phyloP scores from a whole-genome alignment of 768 basidiomycete species.

The Nidula microcarpa region DNA sequence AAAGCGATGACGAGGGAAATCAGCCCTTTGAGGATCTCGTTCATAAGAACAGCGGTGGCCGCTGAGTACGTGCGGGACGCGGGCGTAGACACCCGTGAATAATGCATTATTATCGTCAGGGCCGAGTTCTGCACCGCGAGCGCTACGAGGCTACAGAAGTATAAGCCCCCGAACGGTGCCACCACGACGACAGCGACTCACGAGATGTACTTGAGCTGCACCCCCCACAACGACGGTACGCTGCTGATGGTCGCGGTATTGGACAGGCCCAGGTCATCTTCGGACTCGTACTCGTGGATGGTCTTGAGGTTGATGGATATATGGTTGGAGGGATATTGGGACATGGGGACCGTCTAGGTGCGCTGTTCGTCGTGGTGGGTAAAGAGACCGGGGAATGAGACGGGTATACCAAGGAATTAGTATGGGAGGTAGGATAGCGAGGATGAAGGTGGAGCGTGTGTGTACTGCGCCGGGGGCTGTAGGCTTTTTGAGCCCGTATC shows the following conservation, averaged over 20 bases:
- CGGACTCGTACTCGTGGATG: conserved; percentile 22
- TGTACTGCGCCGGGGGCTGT: too few relatives aligned
- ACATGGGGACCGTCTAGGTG: conserved; percentile 4
- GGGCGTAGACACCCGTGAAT: conserved; percentile 81
- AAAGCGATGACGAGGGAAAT: conserved; percentile 90
- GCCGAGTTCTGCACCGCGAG: conserved; percentile 90
- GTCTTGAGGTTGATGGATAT: conserved; percentile 25
- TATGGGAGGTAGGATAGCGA: too few relatives aligned
- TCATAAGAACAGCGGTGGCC: conserved; percentile 91
- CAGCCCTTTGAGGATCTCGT: conserved; percentile 87
- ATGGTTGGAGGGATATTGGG: conserved; percentile 6
- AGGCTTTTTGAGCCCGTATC: too few relatives aligned
- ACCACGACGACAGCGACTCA: conserved; percentile 30
- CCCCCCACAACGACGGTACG: conserved; percentile 58
- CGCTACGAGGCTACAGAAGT: conserved; percentile 58
- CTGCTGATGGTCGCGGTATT: conserved; percentile 18
- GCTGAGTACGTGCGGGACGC: conserved; percentile 82
- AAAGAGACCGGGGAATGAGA: too few relatives aligned
- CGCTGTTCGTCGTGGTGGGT: too few relatives aligned
- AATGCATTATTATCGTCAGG: conserved; percentile 93
- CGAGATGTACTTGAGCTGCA: conserved; percentile 82
- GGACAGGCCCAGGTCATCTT: conserved; percentile 40
- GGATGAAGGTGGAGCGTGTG: too few relatives aligned
- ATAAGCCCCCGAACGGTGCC: neutral
- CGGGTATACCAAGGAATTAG: too few relatives aligned